Evolutionary conservation across 2,329 filamentous ascomycete species (phyloP), one percentile per base, ranked within the genome.

Genomic region (Calycina herbarum): DNA sequence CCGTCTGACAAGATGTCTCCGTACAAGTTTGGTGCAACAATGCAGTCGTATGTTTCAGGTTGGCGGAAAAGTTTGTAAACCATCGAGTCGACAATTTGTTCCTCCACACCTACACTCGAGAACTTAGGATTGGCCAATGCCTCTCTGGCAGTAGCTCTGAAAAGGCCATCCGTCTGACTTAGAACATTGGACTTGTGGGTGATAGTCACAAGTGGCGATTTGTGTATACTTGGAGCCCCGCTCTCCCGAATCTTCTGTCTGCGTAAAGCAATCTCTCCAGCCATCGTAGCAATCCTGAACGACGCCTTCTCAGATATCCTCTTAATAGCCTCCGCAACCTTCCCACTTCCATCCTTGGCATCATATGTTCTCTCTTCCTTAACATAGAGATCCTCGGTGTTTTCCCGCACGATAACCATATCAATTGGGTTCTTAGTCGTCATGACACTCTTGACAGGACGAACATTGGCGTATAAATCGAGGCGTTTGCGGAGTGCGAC

Each of bases 21-120:
- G 81, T 99, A 98, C 68, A 99, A 86, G 82, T 98, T 98, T 62
- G 94, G 95, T 8, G 94, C 95, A 58, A 99, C 95, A 73, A 99
- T 96, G 71, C 98, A 94, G 78, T 99, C 95, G 87, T 98, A 99
- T 76, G 90, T 90, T 75, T 90, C 86, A 56, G 95, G 95, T 80
- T 98, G 93, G 68, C 94, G 92, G 88, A 98, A 98, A 65, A 99
- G 90, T 84, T 98, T 98, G 87, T 98, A 98, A 66, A 98, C 93
- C 95, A 99, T 99, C 68, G 90, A 94, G 81, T 99, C 95, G 69
- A 99, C 94, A 73, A 99, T 99, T 82, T 99, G 95, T 84, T 98
- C 95, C 80, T 98, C 95, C 63, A 97, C 84, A 54, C 81, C 80
- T 63, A 96, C 82, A 40, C 40, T 79, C 67, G 80, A 79, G 82